Evolutionary conservation across 2,329 filamentous ascomycete genomes (phyloP).

Genomic region (Sporothrix protearum): DNA sequence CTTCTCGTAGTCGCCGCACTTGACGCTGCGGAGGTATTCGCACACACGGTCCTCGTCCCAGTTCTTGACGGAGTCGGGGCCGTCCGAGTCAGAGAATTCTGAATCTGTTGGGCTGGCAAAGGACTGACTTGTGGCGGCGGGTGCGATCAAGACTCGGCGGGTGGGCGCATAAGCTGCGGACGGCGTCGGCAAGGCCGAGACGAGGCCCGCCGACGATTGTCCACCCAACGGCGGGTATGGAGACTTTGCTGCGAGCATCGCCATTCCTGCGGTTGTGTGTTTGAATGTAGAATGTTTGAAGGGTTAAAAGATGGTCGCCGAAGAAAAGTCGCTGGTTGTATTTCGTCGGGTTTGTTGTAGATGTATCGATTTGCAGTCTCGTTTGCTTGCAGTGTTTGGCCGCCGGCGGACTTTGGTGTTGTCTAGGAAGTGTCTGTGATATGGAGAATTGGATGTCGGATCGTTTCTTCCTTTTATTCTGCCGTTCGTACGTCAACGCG

Average conservation of each 20-base stretch:
- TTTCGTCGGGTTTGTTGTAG: neutral
- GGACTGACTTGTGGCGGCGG: slow-evolving; percentile 46
- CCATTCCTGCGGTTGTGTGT: slow-evolving; percentile 43
- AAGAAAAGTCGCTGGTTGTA: neutral
- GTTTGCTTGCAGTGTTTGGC: neutral
- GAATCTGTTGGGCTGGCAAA: slow-evolving; percentile 86
- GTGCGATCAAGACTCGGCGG: slow-evolving; percentile 50
- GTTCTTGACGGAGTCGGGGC: slow-evolving; percentile 69
- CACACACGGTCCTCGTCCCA: slow-evolving; percentile 92
- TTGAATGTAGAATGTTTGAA: slow-evolving; percentile 35
- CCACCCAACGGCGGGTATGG: slow-evolving; percentile 59
- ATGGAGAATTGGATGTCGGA: neutral
- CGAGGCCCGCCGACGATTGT: slow-evolving; percentile 41
- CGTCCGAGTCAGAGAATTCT: slow-evolving; percentile 82
- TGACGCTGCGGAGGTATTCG: slow-evolving; percentile 86
- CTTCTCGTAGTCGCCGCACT: slow-evolving; percentile 89
- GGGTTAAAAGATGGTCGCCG: neutral
- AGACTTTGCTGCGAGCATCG: slow-evolving; percentile 74
- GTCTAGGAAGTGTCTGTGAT: neutral
- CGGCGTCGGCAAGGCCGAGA: slow-evolving; percentile 41
- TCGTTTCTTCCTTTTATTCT: neutral
- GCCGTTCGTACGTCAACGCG: neutral
- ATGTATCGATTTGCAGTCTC: neutral
- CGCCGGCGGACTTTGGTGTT: slow-evolving; percentile 18
- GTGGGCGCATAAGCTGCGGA: slow-evolving; percentile 50